A percentile compares a stretch with the other conserved stretches of the same genome.
phyloP scores from a whole-genome alignment of 257 asterid species.

The Cruciata laevipes region DNA sequence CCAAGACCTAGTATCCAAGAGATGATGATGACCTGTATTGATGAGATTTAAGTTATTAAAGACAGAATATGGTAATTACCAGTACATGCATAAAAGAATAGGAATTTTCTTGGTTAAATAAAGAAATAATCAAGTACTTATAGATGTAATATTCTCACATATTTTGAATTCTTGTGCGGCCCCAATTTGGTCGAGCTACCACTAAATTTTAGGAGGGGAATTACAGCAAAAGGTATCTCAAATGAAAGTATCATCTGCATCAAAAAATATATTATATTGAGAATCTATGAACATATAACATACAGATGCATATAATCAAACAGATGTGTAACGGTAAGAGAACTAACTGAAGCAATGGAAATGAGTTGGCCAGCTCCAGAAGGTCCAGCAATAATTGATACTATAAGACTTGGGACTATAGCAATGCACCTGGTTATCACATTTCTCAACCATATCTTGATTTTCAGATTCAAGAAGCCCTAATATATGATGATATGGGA shows the following conservation, averaged over 20 bases:
- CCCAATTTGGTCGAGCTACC: slow-evolving; percentile 73
- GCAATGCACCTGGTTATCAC: slow-evolving; percentile 79
- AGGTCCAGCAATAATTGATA: slow-evolving; percentile 79
- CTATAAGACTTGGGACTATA: slow-evolving; percentile 75
- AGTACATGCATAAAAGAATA: neutral
- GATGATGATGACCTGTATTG: slow-evolving; percentile 49
- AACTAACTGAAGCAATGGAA: slow-evolving; percentile 81
- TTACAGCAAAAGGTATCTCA: slow-evolving; percentile 84
- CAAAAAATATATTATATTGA: too few relatives aligned
- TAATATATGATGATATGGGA: slow-evolving; percentile 8
- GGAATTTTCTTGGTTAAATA: too few relatives aligned
- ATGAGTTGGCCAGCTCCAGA: slow-evolving; percentile 79
- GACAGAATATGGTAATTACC: neutral
- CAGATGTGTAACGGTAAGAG: neutral
- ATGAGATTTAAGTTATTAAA: neutral
- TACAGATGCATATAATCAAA: neutral
- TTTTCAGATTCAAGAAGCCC: slow-evolving; percentile 82
- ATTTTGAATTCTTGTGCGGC: slow-evolving; percentile 71
- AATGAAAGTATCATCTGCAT: slow-evolving; percentile 83
- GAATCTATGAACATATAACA: neutral
- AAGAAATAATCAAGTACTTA: neutral
- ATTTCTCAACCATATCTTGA: slow-evolving; percentile 69
- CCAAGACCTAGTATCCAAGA: slow-evolving; percentile 80
- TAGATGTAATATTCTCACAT: slow-evolving; percentile 34
- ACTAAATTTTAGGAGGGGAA: slow-evolving; percentile 77